A percentile compares a stretch with the other conserved stretches of the same genome.
Conservation (phyloP, 176 grass and related monocot species). For the Cenchrus fungigraminus region DNA sequence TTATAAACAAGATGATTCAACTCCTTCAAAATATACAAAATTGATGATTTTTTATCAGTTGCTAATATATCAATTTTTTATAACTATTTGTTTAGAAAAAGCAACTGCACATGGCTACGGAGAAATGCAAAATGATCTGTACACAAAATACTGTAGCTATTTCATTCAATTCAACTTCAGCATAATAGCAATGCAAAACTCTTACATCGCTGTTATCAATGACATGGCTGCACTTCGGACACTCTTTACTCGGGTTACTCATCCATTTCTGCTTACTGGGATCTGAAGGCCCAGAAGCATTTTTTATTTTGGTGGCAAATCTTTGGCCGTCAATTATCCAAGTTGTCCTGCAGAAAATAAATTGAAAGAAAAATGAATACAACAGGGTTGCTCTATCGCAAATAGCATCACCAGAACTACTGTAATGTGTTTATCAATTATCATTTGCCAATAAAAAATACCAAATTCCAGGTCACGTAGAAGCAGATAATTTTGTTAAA, state of each 20-base stretch:
- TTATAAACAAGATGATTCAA: neutral
- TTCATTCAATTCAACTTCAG: constrained; percentile 6
- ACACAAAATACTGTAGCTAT: neutral
- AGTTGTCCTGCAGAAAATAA: constrained; percentile 68
- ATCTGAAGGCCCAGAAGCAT: constrained; percentile 69
- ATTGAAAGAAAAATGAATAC: constrained; percentile 34
- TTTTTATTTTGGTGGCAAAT: constrained; percentile 97
- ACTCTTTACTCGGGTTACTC: constrained; percentile 84
- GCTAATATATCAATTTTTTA: constrained; percentile 7
- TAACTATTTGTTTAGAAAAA: neutral
- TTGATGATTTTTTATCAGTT: neutral
- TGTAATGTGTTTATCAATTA: constrained; percentile 9
- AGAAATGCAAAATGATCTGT: neutral
- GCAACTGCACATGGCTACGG: neutral
- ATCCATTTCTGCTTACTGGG: constrained; percentile 69
- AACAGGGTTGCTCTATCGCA: neutral
- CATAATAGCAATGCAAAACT: constrained; percentile 22
- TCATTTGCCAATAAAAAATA: constrained; percentile 14
- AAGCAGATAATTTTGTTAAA: constrained; percentile 17
- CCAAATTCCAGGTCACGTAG: neutral
- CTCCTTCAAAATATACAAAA: constrained; percentile 16
- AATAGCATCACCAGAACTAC: constrained; percentile 11
- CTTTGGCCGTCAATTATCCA: constrained; percentile 92
- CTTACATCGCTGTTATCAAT: constrained; percentile 99
- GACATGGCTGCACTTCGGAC: constrained; percentile 75